Evolutionary conservation across 2,329 filamentous ascomycete species (phyloP).

Genomic region (Talaromyces albobiverticillius): DNA sequence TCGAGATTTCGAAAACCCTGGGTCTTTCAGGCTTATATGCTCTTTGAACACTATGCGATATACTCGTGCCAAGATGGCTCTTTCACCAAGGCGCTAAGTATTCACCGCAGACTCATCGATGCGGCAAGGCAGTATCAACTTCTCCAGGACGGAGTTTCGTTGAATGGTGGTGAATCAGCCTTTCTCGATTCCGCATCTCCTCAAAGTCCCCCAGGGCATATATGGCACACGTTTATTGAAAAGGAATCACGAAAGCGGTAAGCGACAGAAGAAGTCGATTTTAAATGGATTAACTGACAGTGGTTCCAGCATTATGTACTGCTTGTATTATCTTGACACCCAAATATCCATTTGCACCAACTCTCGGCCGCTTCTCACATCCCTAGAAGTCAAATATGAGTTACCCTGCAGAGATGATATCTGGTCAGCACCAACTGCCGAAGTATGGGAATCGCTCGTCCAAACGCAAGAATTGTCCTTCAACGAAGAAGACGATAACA

Average conservation of each 20-base stretch:
- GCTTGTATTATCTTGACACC: slow-evolving; percentile 2
- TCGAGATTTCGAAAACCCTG: neutral
- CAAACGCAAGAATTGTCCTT: neutral
- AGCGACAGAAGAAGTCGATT: neutral
- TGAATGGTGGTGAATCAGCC: neutral
- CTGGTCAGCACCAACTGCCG: slow-evolving; percentile 1
- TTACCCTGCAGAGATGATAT: neutral
- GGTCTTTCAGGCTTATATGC: slow-evolving; percentile 4
- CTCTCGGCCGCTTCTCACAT: neutral
- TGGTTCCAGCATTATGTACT: slow-evolving; percentile 1
- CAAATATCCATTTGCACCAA: neutral
- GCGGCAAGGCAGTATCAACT: slow-evolving; percentile 1
- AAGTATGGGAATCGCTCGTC: neutral
- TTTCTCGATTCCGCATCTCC: neutral
- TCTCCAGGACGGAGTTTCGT: neutral
- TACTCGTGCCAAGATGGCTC: neutral
- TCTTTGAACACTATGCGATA: slow-evolving; percentile 2
- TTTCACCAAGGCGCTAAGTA: neutral
- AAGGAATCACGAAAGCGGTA: slow-evolving; percentile 1
- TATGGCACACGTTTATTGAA: neutral
- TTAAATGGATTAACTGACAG: neutral
- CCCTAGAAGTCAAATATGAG: slow-evolving; percentile 4
- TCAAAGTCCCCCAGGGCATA: neutral
- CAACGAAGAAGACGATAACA: slow-evolving; percentile 5
- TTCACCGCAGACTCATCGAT: slow-evolving; percentile 1